Evolutionary conservation across 768 basidiomycete genomes (phyloP).

Genomic region (Lentinula detonsa): DNA sequence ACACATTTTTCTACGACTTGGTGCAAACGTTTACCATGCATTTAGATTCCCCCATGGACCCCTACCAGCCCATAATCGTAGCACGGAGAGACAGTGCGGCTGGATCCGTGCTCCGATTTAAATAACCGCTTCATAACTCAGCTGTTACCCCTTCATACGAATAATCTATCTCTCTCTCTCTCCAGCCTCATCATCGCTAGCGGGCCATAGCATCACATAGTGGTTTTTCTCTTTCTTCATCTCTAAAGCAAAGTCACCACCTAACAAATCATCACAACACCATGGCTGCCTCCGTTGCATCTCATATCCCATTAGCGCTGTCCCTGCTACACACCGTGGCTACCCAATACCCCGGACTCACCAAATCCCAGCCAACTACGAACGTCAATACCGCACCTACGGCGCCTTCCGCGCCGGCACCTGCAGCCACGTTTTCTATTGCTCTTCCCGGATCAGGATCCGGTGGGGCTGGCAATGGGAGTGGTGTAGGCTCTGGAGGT

Average conservation of each 20-base stretch:
- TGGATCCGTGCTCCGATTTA: background rate
- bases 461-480: constrained; percentile 4
- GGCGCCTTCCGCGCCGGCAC: constrained; percentile 14
- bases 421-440: constrained; percentile 20
- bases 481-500: constrained; percentile 19
- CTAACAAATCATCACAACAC: background rate
- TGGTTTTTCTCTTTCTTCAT: too few relatives aligned
- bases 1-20: background rate
- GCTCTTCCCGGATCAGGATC: constrained; percentile 1
- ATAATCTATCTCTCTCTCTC: background rate
- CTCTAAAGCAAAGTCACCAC: background rate
- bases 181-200: background rate
- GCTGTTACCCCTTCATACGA: background rate
- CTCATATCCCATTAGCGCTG: constrained; percentile 38
- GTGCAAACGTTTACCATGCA: background rate
- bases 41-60: background rate
- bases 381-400: constrained; percentile 18
- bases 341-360: constrained; percentile 26
- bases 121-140: background rate
- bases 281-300: constrained; percentile 25
- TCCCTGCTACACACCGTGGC: constrained; percentile 35
- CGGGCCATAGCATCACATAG: background rate
- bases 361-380: constrained; percentile 20
- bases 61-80: background rate
- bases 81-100: background rate